These are phyloP conservation scores for Stropharia rugosoannulata DNA, from an alignment of 768 basidiomycete genomes.

Conservation along the genomic window DNA sequence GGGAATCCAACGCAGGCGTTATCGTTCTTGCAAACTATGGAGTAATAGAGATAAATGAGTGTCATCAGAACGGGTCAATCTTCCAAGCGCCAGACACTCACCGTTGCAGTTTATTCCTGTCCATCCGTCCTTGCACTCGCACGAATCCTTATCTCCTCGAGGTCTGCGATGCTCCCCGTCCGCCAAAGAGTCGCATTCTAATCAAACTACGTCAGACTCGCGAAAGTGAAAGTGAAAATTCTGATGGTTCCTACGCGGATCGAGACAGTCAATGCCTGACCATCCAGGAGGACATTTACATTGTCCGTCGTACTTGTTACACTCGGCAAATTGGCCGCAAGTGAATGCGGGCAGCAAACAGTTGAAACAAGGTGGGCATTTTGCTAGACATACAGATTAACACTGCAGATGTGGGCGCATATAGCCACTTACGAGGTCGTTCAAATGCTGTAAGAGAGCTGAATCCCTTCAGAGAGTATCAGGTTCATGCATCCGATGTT, in stretches of 20 bases:
- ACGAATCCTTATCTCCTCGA: constrained; percentile 70
- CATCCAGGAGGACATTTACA: constrained; percentile 98
- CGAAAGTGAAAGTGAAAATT: not conserved
- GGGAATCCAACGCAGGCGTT: constrained; percentile 80
- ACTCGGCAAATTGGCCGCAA: constrained; percentile 90
- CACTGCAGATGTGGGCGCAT: not conserved
- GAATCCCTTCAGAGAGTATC: constrained; percentile 12
- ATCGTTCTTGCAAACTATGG: constrained; percentile 82
- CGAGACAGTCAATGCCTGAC: constrained; percentile 93
- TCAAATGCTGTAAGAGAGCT: constrained; percentile 15
- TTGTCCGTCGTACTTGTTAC: constrained; percentile 91
- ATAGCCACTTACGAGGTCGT: constrained; percentile 12
- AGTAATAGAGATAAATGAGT: constrained; percentile 1
- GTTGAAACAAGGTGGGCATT: constrained; percentile 93
- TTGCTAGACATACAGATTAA: constrained; percentile 31
- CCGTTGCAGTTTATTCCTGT: constrained; percentile 97
- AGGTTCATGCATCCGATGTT: not conserved
- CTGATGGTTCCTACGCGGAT: constrained; percentile 66
- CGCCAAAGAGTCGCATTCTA: constrained; percentile 93
- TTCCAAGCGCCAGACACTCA: constrained; percentile 29
- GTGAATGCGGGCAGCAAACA: constrained; percentile 89
- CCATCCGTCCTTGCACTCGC: constrained; percentile 95
- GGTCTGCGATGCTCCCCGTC: constrained; percentile 86
- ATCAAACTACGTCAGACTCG: constrained; percentile 6
- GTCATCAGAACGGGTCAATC: not conserved